phyloP scores from a whole-genome alignment of 2,329 filamentous ascomycete species.

The Colletotrichum sp. region DNA sequence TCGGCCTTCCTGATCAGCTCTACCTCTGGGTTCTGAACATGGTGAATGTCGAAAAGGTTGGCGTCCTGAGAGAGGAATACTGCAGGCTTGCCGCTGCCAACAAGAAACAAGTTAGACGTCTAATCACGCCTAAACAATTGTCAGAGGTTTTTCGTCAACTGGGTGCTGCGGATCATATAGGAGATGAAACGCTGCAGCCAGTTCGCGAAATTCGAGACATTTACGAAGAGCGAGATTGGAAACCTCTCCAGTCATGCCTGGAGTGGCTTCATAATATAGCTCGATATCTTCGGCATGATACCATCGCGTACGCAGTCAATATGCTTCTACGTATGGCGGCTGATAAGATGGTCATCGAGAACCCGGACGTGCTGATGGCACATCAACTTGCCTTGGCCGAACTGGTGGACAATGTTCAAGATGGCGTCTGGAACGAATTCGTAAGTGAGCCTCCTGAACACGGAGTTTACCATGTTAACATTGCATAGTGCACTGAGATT shows the following conservation, averaged over 20 bases:
- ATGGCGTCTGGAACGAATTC: conserved; percentile 40
- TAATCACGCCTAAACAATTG: conserved; percentile 51
- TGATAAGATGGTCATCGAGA: conserved; percentile 50
- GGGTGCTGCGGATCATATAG: conserved; percentile 58
- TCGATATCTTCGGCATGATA: conserved; percentile 33
- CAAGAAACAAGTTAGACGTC: conserved; percentile 44
- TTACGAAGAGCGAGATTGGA: conserved; percentile 49
- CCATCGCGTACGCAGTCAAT: conserved; percentile 44
- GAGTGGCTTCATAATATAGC: conserved; percentile 44
- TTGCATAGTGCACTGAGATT: conserved; percentile 51
- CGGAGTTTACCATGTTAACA: conserved; percentile 2
- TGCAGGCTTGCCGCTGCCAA: conserved; percentile 55
- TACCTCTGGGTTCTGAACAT: conserved; percentile 70
- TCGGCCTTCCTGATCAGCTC: conserved; percentile 64
- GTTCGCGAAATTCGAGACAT: conserved; percentile 29
- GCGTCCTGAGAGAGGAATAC: conserved; percentile 65
- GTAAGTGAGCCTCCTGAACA: conserved; percentile 36
- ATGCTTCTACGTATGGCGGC: conserved; percentile 60
- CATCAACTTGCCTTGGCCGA: conserved; percentile 48
- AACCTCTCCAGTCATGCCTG: conserved; percentile 47
- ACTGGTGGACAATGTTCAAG: conserved; percentile 47
- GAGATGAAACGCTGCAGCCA: conserved; percentile 27
- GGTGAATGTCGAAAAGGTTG: conserved; percentile 59
- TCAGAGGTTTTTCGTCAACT: conserved; percentile 61
- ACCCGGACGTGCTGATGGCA: conserved; percentile 34